Conservation (phyloP, 192 early-diverging fungal species). For the Chytriomyces sp. region DNA sequence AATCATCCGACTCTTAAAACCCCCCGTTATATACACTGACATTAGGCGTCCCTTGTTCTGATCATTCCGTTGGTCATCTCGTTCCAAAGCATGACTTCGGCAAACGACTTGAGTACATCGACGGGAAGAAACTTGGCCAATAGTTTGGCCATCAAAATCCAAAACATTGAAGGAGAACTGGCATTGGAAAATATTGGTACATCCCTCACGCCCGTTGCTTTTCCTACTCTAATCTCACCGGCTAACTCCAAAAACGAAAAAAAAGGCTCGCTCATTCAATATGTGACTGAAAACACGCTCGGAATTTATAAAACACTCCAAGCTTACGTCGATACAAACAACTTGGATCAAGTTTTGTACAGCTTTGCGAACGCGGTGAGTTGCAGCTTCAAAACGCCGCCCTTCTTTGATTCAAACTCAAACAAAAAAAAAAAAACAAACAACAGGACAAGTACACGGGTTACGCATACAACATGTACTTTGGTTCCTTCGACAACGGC, state of each 20-base stretch:
- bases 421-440: too few species aligned
- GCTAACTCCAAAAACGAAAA: too few species aligned
- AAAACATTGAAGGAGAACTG: neutral
- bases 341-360: neutral
- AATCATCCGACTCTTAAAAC: neutral
- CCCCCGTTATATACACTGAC: neutral
- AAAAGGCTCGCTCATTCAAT: neutral
- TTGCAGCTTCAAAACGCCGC: neutral
- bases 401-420: neutral
- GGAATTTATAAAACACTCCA: neutral
- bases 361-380: slow-evolving; percentile 12
- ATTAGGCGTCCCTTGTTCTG: slow-evolving; percentile 11
- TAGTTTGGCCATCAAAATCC: slow-evolving; percentile 22
- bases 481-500: neutral
- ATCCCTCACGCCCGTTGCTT: too few species aligned
- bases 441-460: neutral
- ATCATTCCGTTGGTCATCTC: slow-evolving; percentile 21
- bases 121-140: slow-evolving; percentile 17
- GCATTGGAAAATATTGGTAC: neutral
- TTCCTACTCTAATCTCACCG: too few species aligned
- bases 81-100: slow-evolving; percentile 11
- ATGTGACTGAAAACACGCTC: slow-evolving; percentile 1
- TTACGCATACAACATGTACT: neutral
- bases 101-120: slow-evolving; percentile 5
- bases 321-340: neutral